Base-by-base conservation (phyloP, 2,329 filamentous ascomycete species). In the Colletotrichum karsti region DNA sequence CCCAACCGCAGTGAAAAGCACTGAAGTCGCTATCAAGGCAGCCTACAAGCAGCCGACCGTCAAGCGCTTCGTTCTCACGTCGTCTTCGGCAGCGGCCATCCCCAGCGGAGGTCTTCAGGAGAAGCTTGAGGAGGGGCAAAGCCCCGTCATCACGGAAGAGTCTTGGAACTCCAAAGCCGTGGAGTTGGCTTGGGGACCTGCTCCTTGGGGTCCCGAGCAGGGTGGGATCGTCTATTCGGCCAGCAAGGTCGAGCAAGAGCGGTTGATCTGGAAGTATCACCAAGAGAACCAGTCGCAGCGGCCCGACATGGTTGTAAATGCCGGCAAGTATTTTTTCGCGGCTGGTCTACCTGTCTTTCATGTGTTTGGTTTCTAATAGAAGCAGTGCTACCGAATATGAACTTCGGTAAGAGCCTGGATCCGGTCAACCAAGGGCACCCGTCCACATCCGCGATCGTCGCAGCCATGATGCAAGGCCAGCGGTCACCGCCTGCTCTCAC, bases 41-140 rank as follows among this genome's bases (percentile, higher is more conserved):
- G 81, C 82, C 0, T 72, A 74, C 15, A 69, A 61, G 1, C 75
- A 80, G 24, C 69, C 78, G 0, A 74, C 74, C 5, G 74, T 86
- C 1, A 78, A 77, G 61, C 75, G 80, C 2, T 79, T 85, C 30
- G 79, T 85, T 5, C 70, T 80, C 39, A 83, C 81, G 0, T 80
- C 77, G 18, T 81, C 79, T 1, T 74, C 77, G 0, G 69, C 72
- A 2, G 72, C 76, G 0, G 67, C 65, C 5, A 56, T 74, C 3
- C 71, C 63, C 2, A 53, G 48, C 48, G 48, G 48, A 3, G 69
- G 71, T 1, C 62, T 73, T 4, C 71, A 72, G 3, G 65, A 72
- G 18, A 69, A 30, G 3, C 67, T 33, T 56, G 74, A 15, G 70
- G 72, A 39, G 13, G 12, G 20, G 3, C 50, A 57, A 20, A 50